Conservation (phyloP, 306 rosid genomes). For the Pterocarpus macrocarpus region DNA sequence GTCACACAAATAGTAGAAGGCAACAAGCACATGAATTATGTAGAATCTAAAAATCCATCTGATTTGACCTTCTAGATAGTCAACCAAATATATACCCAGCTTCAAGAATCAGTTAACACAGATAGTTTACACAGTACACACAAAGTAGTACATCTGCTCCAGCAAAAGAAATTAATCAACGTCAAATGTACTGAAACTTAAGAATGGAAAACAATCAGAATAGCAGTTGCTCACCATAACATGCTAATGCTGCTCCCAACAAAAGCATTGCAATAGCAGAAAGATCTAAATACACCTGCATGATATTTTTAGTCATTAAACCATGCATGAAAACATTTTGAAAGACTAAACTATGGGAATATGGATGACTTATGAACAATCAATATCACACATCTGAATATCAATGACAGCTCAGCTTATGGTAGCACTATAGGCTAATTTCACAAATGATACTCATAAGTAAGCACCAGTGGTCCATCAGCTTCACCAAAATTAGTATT, state of each 20-base stretch:
- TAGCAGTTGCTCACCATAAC: conserved; percentile 72
- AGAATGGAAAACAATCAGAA: conserved; percentile 43
- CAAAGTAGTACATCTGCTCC: conserved; percentile 15
- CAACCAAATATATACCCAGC: conserved; percentile 12
- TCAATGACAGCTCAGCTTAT: conserved; percentile 30
- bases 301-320: conserved; percentile 47
- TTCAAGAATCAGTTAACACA: neutral
- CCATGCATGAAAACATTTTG: conserved; percentile 15
- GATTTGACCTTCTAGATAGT: conserved; percentile 33
- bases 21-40: conserved; percentile 32
- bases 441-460: neutral
- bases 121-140: neutral
- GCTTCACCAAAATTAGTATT: conserved; percentile 15
- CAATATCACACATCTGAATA: neutral
- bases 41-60: conserved; percentile 20
- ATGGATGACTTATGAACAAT: conserved; percentile 11
- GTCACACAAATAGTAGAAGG: conserved; percentile 17
- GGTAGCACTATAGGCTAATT: conserved; percentile 8
- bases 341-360: conserved; percentile 23
- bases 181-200: conserved; percentile 16
- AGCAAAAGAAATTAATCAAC: conserved; percentile 28
- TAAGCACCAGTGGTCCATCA: neutral
- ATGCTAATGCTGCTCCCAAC: conserved; percentile 84
- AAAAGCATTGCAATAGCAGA: conserved; percentile 73
- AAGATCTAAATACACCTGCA: conserved; percentile 88